These are phyloP conservation scores for Gryganskiella cystojenkinii DNA, from an alignment of 192 early-diverging fungal genomes.

Conservation along the genomic window DNA sequence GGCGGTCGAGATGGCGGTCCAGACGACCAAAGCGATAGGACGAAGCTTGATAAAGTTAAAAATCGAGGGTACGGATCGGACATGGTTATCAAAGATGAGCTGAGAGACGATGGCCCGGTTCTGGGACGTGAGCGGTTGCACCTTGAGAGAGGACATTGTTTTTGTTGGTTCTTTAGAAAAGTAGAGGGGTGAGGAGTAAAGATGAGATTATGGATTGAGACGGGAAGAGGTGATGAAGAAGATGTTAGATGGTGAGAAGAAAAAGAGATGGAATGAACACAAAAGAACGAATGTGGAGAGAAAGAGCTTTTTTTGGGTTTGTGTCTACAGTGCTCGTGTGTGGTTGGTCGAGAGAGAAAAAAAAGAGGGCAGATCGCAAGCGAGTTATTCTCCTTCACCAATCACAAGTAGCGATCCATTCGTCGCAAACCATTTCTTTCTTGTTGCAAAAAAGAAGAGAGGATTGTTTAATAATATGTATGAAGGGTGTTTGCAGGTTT, in stretches of 20 bases:
- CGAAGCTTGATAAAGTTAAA: slow-evolving; percentile 40
- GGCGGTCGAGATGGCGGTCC: slow-evolving; percentile 36
- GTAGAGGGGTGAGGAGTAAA: background rate
- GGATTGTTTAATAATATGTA: no score
- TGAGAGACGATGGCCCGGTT: slow-evolving; percentile 25
- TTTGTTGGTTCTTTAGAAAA: background rate
- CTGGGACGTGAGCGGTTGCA: slow-evolving; percentile 24
- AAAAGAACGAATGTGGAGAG: slow-evolving; percentile 1
- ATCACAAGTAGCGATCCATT: background rate
- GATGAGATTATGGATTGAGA: background rate
- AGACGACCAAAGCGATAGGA: slow-evolving; percentile 33
- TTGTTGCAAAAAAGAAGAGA: no score
- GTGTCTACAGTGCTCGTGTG: no score
- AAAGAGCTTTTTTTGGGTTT: background rate
- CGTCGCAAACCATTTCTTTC: no score
- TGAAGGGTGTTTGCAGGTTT: no score
- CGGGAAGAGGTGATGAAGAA: background rate
- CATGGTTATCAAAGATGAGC: slow-evolving; percentile 25
- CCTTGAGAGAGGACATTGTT: slow-evolving; percentile 18
- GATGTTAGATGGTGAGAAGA: background rate
- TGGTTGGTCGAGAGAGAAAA: no score
- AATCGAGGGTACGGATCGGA: slow-evolving; percentile 13
- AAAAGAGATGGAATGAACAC: slow-evolving; percentile 1
- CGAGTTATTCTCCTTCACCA: background rate
- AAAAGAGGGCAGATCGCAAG: background rate